phyloP scores from a whole-genome alignment of 169 alveolate genomes.

The Plasmodium gallinaceum region DNA sequence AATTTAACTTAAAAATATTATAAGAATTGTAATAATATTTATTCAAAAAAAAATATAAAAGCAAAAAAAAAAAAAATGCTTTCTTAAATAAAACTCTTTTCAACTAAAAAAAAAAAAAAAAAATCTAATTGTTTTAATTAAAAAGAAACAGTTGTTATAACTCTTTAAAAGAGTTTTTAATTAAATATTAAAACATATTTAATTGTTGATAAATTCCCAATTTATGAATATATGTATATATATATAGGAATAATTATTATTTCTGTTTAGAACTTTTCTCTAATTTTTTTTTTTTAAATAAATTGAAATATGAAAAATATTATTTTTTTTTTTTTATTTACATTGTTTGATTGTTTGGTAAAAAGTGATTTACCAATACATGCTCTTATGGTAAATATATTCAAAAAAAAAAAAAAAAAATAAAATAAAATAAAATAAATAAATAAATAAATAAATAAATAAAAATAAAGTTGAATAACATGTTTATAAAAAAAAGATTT shows the following conservation, averaged over 20 bases:
- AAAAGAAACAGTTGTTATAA: no score
- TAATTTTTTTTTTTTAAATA: not conserved
- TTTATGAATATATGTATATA: not conserved
- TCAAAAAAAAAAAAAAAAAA: no score
- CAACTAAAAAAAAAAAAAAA: no score
- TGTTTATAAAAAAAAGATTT: not conserved
- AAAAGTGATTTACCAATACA: conserved; percentile 58
- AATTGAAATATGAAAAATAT: conserved; percentile 16
- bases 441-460: no score
- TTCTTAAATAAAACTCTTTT: no score
- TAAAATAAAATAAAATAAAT: no score
- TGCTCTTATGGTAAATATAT: conserved; percentile 59
- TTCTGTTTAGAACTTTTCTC: not conserved
- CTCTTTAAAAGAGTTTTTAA: no score
- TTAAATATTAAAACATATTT: not conserved
- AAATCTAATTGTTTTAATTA: not conserved
- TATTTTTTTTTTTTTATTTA: not conserved
- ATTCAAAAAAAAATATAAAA: no score
- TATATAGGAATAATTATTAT: not conserved
- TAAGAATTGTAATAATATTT: no score
- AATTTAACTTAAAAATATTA: no score
- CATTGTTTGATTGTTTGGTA: conserved; percentile 11
- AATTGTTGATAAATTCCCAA: not conserved
- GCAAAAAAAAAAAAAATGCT: no score
- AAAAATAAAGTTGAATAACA: not conserved